Percentiles rank a stretch among this genome's conserved stretches.
Conservation (phyloP, 805 yeast genomes). For the Lipomyces anomalus region DNA sequence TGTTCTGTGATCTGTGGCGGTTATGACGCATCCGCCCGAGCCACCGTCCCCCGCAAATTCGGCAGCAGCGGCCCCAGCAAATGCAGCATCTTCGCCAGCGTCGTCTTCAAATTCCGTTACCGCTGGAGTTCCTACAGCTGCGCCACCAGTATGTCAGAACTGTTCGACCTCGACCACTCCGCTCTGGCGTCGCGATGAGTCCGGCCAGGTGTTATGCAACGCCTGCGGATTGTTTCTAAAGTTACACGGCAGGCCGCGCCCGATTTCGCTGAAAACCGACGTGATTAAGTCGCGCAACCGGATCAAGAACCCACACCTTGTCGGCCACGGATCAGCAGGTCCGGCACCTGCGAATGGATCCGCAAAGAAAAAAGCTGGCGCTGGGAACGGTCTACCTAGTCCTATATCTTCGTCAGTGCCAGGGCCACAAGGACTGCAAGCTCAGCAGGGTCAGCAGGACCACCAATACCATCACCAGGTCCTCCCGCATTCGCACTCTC, state of each 20-base stretch:
- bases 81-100: neutral
- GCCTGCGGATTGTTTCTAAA: slow-evolving; percentile 90
- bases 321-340: neutral
- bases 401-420: neutral
- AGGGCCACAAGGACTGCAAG: neutral
- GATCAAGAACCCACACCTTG: slow-evolving; percentile 41
- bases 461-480: neutral
- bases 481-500: neutral
- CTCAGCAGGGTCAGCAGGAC: neutral
- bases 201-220: slow-evolving; percentile 84
- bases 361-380: neutral
- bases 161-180: slow-evolving; percentile 93
- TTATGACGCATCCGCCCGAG: neutral
- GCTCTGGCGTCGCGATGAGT: slow-evolving; percentile 89
- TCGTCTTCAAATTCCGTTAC: no score
- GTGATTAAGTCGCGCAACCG: slow-evolving; percentile 88
- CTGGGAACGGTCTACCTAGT: neutral
- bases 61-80: neutral
- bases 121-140: slow-evolving; percentile 3
- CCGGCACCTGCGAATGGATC: no score
- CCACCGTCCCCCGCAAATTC: neutral
- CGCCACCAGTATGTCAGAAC: slow-evolving; percentile 64
- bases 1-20: neutral
- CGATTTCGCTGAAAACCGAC: slow-evolving; percentile 85
- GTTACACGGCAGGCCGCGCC: slow-evolving; percentile 88